Conservation (phyloP, 108 stramenopile genomes). For the Fistulifera pelliculosa region DNA sequence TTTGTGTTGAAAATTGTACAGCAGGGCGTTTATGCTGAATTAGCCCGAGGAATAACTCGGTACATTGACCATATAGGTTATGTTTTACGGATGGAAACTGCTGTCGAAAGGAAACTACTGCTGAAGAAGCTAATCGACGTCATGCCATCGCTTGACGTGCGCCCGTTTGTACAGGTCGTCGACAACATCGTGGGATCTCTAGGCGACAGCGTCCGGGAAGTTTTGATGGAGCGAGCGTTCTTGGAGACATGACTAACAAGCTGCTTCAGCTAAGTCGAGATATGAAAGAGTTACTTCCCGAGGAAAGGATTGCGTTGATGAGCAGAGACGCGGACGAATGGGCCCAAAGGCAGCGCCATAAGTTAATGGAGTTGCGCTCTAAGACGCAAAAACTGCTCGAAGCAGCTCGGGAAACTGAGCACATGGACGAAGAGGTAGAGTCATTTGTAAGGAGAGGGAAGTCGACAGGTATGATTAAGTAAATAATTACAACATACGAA, state of each 20-base stretch:
- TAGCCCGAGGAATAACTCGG: conserved; percentile 59
- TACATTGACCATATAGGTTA: conserved; percentile 78
- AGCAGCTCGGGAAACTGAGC: conserved; percentile 20
- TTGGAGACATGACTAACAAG: conserved; percentile 80
- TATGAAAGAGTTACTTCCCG: conserved; percentile 70
- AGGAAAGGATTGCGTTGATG: conserved; percentile 65
- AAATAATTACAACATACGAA: not conserved
- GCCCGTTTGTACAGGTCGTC: conserved; percentile 83
- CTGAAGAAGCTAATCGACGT: conserved; percentile 64
- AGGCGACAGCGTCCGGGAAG: conserved; percentile 62
- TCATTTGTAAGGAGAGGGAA: conserved; percentile 22
- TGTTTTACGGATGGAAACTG: conserved; percentile 74
- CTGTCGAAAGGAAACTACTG: conserved; percentile 49
- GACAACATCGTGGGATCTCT: conserved; percentile 75
- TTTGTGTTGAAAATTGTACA: conserved; percentile 82
- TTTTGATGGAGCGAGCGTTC: conserved; percentile 35
- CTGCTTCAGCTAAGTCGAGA: conserved; percentile 71
- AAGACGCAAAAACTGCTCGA: conserved; percentile 52
- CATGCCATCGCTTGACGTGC: conserved; percentile 82
- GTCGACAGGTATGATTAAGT: conserved; percentile 24
- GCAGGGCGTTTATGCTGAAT: conserved; percentile 77
- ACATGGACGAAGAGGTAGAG: conserved; percentile 21
- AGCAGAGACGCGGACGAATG: conserved; percentile 79
- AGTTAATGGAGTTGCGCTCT: conserved; percentile 52
- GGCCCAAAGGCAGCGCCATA: conserved; percentile 60